Base-by-base conservation (phyloP, 1,284 basidiomycete species). In the Rhodotorula sp. region DNA sequence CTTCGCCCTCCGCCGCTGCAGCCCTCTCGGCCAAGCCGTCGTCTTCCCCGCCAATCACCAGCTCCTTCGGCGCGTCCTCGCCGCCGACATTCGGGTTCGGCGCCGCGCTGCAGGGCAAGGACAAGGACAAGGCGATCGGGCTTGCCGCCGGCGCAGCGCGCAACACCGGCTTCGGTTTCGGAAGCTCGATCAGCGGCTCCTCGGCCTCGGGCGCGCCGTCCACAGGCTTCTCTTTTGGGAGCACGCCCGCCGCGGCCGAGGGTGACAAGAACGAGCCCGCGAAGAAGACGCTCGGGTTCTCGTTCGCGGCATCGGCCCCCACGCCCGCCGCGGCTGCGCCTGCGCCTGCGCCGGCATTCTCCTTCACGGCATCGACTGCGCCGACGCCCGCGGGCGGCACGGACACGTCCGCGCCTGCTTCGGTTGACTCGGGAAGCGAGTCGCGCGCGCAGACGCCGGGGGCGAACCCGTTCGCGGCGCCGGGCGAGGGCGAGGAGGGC, bases 401-500 rank as follows among this genome's bases (percentile, higher is more conserved):
- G 29, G 66, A 67, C 27, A 39, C 51, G 36, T 54, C 57, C 0
- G 41, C 63, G 27, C 50, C 56, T 12, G 34, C 54, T 8, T 51
- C 63, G 46, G 19, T 34, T 29, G 63, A 60, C 32, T 51, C 54
- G 15, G 61, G 44, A 21, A 46, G 56, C 48, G 54, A 61, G n/a
- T 67, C 68, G 17, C 59, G 41, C 19, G 51, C 66, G 2, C 63
- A 70, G 41, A 70, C 68, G 27, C 69, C 72, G 2, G 71, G 71
- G 1, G 71, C 56, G 17, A 72, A 72, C 61, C 71, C 71, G 34
- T 72, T 72, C 56, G 57, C 71, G 9, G 72, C 63, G 41, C 70
- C 64, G 1, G 75, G 73, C 29, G 75, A 62, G 19, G 75, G 75
- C 21, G 75, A 76, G 62, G 73, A 76, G 54, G 73, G 66, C 37